Percentiles rank a stretch among this genome's conserved stretches.
Conservation (phyloP, 2,329 filamentous ascomycete genomes). For the Phaeomoniella chlamydospora region DNA sequence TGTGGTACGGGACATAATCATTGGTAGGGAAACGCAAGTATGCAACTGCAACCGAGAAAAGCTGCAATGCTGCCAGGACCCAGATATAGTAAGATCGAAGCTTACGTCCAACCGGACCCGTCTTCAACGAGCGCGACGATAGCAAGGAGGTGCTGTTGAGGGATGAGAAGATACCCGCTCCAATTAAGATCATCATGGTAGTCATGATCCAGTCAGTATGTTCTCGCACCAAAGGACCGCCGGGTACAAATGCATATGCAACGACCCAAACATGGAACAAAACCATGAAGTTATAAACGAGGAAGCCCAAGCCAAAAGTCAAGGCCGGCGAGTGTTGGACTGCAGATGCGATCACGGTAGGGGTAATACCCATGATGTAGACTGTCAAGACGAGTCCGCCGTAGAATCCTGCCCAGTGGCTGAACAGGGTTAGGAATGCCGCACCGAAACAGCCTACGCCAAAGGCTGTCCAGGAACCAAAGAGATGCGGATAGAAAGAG, state of each 20-base stretch:
- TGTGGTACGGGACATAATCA: slow-evolving; percentile 81
- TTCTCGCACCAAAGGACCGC: slow-evolving; percentile 81
- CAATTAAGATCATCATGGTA: slow-evolving; percentile 69
- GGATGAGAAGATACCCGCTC: slow-evolving; percentile 65
- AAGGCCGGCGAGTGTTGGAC: slow-evolving; percentile 61
- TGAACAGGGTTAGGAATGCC: slow-evolving; percentile 58
- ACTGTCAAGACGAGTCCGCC: slow-evolving; percentile 61
- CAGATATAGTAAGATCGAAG: slow-evolving; percentile 56
- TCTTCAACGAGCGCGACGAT: slow-evolving; percentile 18
- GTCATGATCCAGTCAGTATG: slow-evolving; percentile 94
- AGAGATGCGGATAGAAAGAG: slow-evolving; percentile 55
- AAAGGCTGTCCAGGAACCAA: slow-evolving; percentile 66
- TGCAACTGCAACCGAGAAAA: slow-evolving; percentile 65
- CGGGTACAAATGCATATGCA: slow-evolving; percentile 93
- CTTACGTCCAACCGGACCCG: slow-evolving; percentile 25
- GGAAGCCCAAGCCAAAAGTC: slow-evolving; percentile 77
- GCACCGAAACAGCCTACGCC: slow-evolving; percentile 68
- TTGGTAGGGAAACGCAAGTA: slow-evolving; percentile 88
- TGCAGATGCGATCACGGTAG: slow-evolving; percentile 61
- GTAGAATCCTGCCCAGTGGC: slow-evolving; percentile 80
- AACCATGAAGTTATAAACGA: slow-evolving; percentile 84
- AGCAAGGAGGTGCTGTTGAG: slow-evolving; percentile 37
- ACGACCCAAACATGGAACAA: slow-evolving; percentile 99
- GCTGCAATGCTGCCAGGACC: slow-evolving; percentile 59
- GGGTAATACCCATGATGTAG: slow-evolving; percentile 69